These are phyloP conservation scores for Scedosporium dehoogii DNA, from an alignment of 2,329 filamentous ascomycete species.

Conservation along the genomic window DNA sequence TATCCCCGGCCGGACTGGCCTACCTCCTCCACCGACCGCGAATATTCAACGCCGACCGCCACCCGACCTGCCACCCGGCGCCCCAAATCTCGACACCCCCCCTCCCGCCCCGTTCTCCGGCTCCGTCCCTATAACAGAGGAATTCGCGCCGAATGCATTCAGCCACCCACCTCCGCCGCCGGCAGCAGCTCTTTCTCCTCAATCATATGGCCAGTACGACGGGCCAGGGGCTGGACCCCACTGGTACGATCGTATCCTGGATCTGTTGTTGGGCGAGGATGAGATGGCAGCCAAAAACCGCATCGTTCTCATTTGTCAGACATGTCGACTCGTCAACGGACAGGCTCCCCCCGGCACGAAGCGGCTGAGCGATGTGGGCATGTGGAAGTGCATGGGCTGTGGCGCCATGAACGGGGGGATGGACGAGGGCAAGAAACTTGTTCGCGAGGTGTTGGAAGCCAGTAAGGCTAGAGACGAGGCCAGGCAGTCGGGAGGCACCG, in stretches of 20 bases:
- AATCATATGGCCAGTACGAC: conserved; percentile 4
- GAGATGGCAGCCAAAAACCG: conserved; percentile 88
- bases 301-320: conserved; percentile 72
- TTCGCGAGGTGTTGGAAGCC: conserved; percentile 49
- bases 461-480: conserved; percentile 7
- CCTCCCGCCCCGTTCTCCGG: conserved; percentile 21
- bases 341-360: conserved; percentile 85
- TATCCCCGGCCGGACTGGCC: conserved; percentile 30
- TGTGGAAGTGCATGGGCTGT: conserved; percentile 85
- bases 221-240: conserved; percentile 36
- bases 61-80: conserved; percentile 16
- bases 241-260: conserved; percentile 93
- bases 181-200: not conserved
- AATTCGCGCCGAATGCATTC: conserved; percentile 69
- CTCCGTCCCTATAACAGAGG: conserved; percentile 32
- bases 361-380: conserved; percentile 66
- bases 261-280: conserved; percentile 87
- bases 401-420: conserved; percentile 71
- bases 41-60: conserved; percentile 41
- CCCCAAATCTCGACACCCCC: conserved; percentile 17
- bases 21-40: conserved; percentile 51
- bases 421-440: conserved; percentile 63
- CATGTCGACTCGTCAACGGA: conserved; percentile 84
- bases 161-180: conserved; percentile 17
- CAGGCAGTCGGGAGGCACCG: not conserved